Conservation (phyloP, 2,329 filamentous ascomycete species). For the Fusarium sp. region DNA sequence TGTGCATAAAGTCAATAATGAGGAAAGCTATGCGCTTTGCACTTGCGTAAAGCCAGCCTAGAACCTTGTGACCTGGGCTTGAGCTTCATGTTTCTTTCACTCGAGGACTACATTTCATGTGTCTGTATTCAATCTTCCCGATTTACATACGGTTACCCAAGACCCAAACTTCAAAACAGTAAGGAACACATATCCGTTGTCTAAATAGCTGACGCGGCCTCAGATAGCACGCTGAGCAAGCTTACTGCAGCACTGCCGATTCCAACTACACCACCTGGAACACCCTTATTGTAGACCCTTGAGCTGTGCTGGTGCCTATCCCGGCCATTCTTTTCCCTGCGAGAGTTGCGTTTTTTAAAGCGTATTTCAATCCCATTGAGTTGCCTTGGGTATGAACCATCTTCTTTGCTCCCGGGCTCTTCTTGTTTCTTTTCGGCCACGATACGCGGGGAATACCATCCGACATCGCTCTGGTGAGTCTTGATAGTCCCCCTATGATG, state of each 20-base stretch:
- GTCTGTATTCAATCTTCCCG: no score
- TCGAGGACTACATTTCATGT: not conserved
- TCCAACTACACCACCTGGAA: not conserved
- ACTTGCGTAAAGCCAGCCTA: not conserved
- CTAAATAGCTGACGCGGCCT: not conserved
- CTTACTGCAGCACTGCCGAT: not conserved
- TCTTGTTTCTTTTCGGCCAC: not conserved
- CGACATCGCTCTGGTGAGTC: not conserved
- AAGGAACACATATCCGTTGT: accelerated
- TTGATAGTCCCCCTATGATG: not conserved
- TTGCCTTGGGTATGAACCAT: no score
- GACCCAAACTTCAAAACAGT: not conserved
- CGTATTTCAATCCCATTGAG: no score
- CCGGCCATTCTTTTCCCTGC: accelerated
- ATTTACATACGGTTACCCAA: not conserved
- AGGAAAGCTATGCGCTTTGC: not conserved
- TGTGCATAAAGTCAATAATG: accelerated
- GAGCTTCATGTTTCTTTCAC: not conserved
- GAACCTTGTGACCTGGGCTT: not conserved
- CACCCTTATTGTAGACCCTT: not conserved
- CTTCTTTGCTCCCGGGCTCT: no score
- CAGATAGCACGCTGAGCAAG: not conserved
- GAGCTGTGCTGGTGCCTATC: not conserved
- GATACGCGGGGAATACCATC: accelerated
- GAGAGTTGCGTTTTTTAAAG: no score